Evolutionary conservation across 257 asterid species (phyloP), one percentile per base, ranked within the genome.

Genomic region (Nemophila menziesii): DNA sequence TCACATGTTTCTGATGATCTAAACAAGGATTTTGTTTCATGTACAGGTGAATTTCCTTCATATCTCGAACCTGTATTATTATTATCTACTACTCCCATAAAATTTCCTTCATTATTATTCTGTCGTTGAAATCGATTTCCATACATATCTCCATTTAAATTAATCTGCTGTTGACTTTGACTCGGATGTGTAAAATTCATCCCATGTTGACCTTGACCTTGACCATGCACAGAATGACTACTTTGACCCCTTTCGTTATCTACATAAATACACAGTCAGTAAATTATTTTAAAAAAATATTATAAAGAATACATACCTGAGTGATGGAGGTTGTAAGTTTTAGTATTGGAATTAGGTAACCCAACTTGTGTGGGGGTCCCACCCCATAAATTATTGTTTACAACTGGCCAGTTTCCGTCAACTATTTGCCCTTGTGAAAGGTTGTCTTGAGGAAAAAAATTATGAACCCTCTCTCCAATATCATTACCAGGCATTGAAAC

Each of bases 401-500:
- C 62, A 42, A 62, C 70, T 8, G 83, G 73, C 86, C 82, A 75
- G 46, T 66, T 69, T 36, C 82, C 79, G 37, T 77, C 90, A 52
- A 56, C 58, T 56, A 62, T 69, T 34, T 68, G 78, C 50, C 73
- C 94, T 69, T 62, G 87, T 1, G 66, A 71, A 36, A 70, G 47
- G 54, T 70, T 73, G 49, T 82, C 93, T 71, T 72, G 95, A 0
- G 85, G 79, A 59, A 82, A 87, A 48, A 87, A 82, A 72, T 87
- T 87, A 78, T 79, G 94, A 61, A 87, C 80, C 84, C 93, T 71
- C 49, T 82, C 94, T 54, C 78, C 86, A 53, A 50, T 68, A 71
- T 73, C 93, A 73, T 82, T 79, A 51, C 94, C 94, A 79, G 95
- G 89, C 97, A 86, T 86, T 67, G 95, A 77, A 24, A 26, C 39